Evolutionary conservation across 2,329 filamentous ascomycete species (phyloP).

Genomic region (Verticillium longisporum): DNA sequence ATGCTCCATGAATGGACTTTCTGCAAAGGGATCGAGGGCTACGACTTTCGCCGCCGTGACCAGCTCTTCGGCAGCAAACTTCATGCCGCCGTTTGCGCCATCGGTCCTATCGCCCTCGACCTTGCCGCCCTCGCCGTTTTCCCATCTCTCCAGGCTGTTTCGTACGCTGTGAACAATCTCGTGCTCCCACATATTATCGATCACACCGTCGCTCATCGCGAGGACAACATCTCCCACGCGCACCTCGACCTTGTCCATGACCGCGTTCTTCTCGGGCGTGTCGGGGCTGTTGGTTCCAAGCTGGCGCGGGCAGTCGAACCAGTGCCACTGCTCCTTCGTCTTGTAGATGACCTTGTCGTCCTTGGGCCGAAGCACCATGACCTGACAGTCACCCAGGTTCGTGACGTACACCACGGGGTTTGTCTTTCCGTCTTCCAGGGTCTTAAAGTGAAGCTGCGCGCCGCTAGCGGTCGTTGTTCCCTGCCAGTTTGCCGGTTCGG

Average conservation of each 20-base stretch:
- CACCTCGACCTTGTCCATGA: constrained; percentile 67
- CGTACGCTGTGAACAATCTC: constrained; percentile 77
- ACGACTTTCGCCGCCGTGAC: constrained; percentile 76
- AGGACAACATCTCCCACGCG: constrained; percentile 83
- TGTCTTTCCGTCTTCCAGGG: constrained; percentile 23
- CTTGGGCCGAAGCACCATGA: constrained; percentile 75
- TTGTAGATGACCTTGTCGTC: constrained; percentile 71
- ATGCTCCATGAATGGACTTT: constrained; percentile 97
- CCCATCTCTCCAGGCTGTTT: constrained; percentile 68
- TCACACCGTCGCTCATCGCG: constrained; percentile 90
- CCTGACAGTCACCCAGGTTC: constrained; percentile 86
- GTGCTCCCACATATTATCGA: constrained; percentile 95
- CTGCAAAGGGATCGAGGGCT: constrained; percentile 87
- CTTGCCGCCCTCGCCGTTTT: constrained; percentile 45
- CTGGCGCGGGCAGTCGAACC: constrained; percentile 96
- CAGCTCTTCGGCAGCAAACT: constrained; percentile 72
- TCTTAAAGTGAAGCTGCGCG: constrained; percentile 64
- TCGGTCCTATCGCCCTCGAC: constrained; percentile 34
- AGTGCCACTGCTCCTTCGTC: constrained; percentile 93
- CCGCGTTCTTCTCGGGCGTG: constrained; percentile 69
- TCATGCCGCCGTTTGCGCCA: constrained; percentile 67
- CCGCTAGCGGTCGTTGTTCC: constrained; percentile 86
- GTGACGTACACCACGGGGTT: constrained; percentile 77
- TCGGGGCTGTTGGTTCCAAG: constrained; percentile 93
- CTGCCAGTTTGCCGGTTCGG: constrained; percentile 70